phyloP scores from a whole-genome alignment of 2,329 filamentous ascomycete genomes.

The Hypoxylon sp. region DNA sequence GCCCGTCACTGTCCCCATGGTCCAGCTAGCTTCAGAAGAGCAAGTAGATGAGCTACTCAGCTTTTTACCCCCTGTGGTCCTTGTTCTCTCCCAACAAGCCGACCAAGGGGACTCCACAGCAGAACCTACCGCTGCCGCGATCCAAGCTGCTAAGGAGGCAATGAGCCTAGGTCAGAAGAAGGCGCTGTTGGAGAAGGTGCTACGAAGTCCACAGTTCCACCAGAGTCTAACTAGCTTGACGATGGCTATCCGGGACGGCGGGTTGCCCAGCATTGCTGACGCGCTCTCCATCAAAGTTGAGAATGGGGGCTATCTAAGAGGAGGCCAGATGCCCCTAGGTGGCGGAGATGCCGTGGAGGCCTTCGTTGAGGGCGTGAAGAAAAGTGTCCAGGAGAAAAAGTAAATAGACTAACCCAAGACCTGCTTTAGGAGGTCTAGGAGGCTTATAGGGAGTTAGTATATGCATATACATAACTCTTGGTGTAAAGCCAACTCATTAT shows the following conservation, averaged over 20 bases:
- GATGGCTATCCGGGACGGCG: constrained; percentile 89
- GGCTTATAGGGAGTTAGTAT: not conserved
- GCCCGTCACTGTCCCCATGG: constrained; percentile 81
- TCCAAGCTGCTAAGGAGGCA: constrained; percentile 80
- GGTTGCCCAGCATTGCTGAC: constrained; percentile 89
- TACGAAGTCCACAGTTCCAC: constrained; percentile 90
- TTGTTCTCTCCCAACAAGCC: constrained; percentile 81
- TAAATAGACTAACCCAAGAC: constrained; percentile 28
- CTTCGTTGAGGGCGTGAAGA: constrained; percentile 91
- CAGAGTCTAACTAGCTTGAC: constrained; percentile 90
- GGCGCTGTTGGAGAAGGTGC: constrained; percentile 81
- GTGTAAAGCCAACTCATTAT: not conserved
- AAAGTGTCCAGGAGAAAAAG: constrained; percentile 75
- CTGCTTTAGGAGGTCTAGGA: not conserved
- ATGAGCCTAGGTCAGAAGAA: constrained; percentile 85
- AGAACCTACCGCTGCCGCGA: constrained; percentile 77
- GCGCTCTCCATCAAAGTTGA: constrained; percentile 85
- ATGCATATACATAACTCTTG: constrained; percentile 10
- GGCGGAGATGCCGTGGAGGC: constrained; percentile 91
- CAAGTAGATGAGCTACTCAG: constrained; percentile 81
- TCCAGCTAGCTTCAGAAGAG: constrained; percentile 75
- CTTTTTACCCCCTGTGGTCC: constrained; percentile 82
- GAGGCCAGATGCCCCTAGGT: constrained; percentile 86
- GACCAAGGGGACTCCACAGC: constrained; percentile 69
- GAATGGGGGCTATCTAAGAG: constrained; percentile 85